Evolutionary conservation across 2,329 filamentous ascomycete species (phyloP), one percentile per base, ranked within the genome.

Genomic region (Xylaria sp.): DNA sequence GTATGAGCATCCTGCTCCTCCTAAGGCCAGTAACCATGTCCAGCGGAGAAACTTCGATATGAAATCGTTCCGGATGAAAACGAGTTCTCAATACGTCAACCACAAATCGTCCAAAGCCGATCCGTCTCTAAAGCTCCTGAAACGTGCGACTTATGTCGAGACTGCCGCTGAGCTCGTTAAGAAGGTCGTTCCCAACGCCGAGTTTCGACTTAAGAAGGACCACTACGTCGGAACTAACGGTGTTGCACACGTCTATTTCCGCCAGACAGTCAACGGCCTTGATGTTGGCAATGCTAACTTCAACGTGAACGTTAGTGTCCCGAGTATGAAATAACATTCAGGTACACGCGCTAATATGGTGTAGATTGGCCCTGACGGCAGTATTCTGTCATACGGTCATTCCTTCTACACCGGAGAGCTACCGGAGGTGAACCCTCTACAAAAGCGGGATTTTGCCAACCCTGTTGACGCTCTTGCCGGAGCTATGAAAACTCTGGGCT

Each of bases 221-320:
- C 78, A 81, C 66, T 87, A 87, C 48, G 75, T 83, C 8, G 80
- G 84, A 17, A 71, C 70, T 31, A 85, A 85, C 52, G 84, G 84
- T 9, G 75, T 87, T 58, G 77, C 77, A 0, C 85, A 87, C 67
- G 83, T 86, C 64, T 80, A 85, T 71, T 85, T 87, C 70, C 84
- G 83, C 71, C 85, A 87, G 74, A 87, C 84, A 0, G 74, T 79
- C 4, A 82, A 86, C 54, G 84, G 81, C 1, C 71, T 87, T 23
- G 85, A 87, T 63, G 80, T 87, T 60, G 85, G 86, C 67, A 87
- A 87, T 65, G 83, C 81, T 2, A 82, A 85, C 68, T 85, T 86
- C 67, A 86, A 86, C 48, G 82, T 87, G 33, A 87, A 87, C 66
- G 83, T 86, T 63, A 75, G 82, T 77, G 31, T 17, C 7, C 7